phyloP scores from a whole-genome alignment of 2,329 filamentous ascomycete genomes.

The Pseudophaeomoniella oleicola region DNA sequence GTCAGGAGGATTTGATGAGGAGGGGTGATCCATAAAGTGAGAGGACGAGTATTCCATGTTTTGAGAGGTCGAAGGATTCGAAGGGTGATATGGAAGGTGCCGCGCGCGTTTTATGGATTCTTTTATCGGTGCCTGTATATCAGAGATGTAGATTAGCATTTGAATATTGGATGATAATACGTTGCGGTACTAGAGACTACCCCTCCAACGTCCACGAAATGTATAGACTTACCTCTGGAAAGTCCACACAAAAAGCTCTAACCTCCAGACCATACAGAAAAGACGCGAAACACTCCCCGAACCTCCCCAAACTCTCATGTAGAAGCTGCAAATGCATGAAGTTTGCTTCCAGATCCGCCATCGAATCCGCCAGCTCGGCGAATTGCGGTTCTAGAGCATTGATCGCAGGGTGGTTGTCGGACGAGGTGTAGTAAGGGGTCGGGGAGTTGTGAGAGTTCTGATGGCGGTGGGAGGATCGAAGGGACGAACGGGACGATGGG shows the following conservation, averaged over 20 bases:
- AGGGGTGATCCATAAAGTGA: slow-evolving; percentile 1
- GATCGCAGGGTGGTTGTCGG: slow-evolving; percentile 38
- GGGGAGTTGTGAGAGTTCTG: slow-evolving; percentile 36
- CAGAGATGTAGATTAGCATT: no score
- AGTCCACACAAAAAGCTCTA: slow-evolving; percentile 98
- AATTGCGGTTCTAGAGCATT: slow-evolving; percentile 79
- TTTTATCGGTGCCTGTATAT: slow-evolving; percentile 62
- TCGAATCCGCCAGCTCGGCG: slow-evolving; percentile 80
- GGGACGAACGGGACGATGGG: slow-evolving; percentile 74
- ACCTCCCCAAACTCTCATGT: slow-evolving; percentile 84
- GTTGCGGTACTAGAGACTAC: background rate
- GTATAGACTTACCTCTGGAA: slow-evolving; percentile 56
- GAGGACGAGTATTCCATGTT: background rate
- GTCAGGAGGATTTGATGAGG: no score
- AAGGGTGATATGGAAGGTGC: slow-evolving; percentile 31
- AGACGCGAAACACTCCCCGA: slow-evolving; percentile 89
- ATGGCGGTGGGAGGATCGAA: slow-evolving; percentile 59
- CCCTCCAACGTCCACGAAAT: no score
- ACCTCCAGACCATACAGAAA: slow-evolving; percentile 96
- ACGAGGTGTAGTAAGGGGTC: slow-evolving; percentile 25
- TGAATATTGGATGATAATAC: slow-evolving; percentile 1
- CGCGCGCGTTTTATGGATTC: slow-evolving; percentile 65
- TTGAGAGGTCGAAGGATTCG: slow-evolving; percentile 2
- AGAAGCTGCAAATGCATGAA: slow-evolving; percentile 95
- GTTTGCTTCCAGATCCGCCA: slow-evolving; percentile 92